Evolutionary conservation across 768 basidiomycete species (phyloP), one percentile per base, ranked within the genome.

Genomic region (Amanita rubescens): DNA sequence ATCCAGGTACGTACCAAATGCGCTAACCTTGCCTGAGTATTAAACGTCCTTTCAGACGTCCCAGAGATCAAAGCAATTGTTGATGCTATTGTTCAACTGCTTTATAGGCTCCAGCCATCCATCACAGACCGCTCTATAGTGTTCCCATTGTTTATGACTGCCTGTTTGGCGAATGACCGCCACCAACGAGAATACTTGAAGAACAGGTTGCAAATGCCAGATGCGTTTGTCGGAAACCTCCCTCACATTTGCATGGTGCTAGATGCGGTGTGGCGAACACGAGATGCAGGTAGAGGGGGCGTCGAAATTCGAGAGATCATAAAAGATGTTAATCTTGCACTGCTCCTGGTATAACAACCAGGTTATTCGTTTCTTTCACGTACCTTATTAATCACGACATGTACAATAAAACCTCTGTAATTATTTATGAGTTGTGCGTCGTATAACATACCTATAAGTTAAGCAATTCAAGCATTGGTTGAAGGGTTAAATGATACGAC

Each of bases 71-170:
- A 65, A 51, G 67, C 72, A 37, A 80, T 78, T 8, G 80, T 86
- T 27, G 76, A 78, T 24, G 64, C 62, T 39, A 75, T 88, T 45
- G 69, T 80, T 49, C 76, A 77, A 42, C 68, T 76, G 19, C 63
- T 89, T 51, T 69, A 72, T 53, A 75, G 77, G 58, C 63, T 89
- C 49, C 77, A 75, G 24, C 67, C 79, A 38, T 81, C 82, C 14
- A 72, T 78, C 54, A 66, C 80, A 39, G 89, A 92, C 65, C 79
- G 85, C 53, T 75, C 78, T 7, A 66, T 90, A 38, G 71, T 87
- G 19, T 85, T 90, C 67, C 87, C 89, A 25, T 76, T 88, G 52
- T 84, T 81, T 63, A 71, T 92, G 38, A 81, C 84, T 27, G 89
- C 84, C 5, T 81, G 81, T 65, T 76, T 90, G 76, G 79, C 85